Conservation (phyloP, 495 filamentous ascomycete species). For the Glarea lozoyensis region DNA sequence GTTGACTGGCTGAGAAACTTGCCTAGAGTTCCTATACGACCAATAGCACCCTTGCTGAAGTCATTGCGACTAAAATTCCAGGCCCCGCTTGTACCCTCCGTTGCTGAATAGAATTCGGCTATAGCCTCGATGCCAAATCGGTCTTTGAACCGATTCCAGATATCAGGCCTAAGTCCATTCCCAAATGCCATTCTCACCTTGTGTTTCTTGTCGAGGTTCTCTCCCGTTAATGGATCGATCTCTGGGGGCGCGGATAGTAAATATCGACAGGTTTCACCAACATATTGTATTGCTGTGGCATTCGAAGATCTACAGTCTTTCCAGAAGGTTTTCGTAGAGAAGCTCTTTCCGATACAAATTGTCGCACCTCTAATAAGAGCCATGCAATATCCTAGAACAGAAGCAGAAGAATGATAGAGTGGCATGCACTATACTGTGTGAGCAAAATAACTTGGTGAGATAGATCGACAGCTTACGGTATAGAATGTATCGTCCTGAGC, state of each 20-base stretch:
- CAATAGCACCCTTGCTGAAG: conserved; percentile 72
- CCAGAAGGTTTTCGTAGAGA: conserved; percentile 79
- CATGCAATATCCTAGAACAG: conserved; percentile 57
- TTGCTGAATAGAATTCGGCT: conserved; percentile 84
- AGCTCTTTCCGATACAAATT: conserved; percentile 66
- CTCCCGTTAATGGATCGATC: conserved; percentile 53
- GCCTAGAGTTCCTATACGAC: conserved; percentile 59
- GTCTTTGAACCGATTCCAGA: conserved; percentile 81
- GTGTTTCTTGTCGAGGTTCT: conserved; percentile 70
- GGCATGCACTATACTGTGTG: conserved; percentile 66
- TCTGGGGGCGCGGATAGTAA: conserved; percentile 64
- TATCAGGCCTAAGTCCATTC: conserved; percentile 86
- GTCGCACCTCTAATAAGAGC: conserved; percentile 53
- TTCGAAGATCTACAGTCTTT: conserved; percentile 61
- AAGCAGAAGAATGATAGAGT: conserved; percentile 82
- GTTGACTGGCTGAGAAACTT: conserved; percentile 39
- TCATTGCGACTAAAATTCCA: conserved; percentile 74
- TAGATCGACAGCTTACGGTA: conserved; percentile 45
- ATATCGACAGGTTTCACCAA: conserved; percentile 91
- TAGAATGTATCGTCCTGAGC: conserved; percentile 63
- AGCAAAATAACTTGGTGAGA: conserved; percentile 3
- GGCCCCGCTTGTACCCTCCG: conserved; percentile 63
- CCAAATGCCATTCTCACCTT: conserved; percentile 75
- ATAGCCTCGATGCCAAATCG: conserved; percentile 78
- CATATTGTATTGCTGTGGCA: conserved; percentile 86